Evolutionary conservation across 2,329 filamentous ascomycete species (phyloP), one percentile per base, ranked within the genome.

Genomic region (Chalara sp.): DNA sequence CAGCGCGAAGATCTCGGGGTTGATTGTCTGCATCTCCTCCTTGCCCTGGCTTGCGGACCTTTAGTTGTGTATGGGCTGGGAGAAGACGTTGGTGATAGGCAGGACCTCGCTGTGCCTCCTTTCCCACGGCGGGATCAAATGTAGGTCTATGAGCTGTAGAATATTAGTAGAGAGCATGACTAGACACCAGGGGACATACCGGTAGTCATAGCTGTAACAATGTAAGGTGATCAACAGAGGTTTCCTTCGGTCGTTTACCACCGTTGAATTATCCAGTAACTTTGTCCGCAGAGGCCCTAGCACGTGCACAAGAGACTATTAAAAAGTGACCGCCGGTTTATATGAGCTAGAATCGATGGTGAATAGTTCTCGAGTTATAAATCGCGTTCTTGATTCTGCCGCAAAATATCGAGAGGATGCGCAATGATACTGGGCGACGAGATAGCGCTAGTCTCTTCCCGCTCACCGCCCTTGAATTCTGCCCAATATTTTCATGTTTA

Each of bases 71-170:
- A 69, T 99, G 87, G 32, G 93, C 93, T 33, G 93, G 92, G 11
- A 96, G 84, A 12, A 97, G 86, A 62, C 93, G 87, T 71, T 97
- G 92, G 68, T 99, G 93, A 74, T 96, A 97, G 61, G 90, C 92
- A 46, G 89, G 88, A 45, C 93, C 93, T 63, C 90, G 86, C 53
- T 90, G 86, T 63, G 91, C 89, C 71, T 99, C 93, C 76, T 96
- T 96, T 67, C 93, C 93, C 67, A 86, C 83, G 41, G 92, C 88
- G 58, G 93, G 93, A 68, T 99, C 93, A 67, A 99, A 99, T 0
- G 93, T 99, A 51, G 93, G 93, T 72, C 93, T 87, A 60, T 86
- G 82, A 41, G 82, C 82, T 70, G 76, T 80, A 58, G 28, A 41
- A 4, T 40, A 51, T 41, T 32, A 31, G 11, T 35, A 29, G 29